These are phyloP conservation scores for Colletotrichum trifolii DNA, from an alignment of 2,329 filamentous ascomycete species.

Conservation along the genomic window DNA sequence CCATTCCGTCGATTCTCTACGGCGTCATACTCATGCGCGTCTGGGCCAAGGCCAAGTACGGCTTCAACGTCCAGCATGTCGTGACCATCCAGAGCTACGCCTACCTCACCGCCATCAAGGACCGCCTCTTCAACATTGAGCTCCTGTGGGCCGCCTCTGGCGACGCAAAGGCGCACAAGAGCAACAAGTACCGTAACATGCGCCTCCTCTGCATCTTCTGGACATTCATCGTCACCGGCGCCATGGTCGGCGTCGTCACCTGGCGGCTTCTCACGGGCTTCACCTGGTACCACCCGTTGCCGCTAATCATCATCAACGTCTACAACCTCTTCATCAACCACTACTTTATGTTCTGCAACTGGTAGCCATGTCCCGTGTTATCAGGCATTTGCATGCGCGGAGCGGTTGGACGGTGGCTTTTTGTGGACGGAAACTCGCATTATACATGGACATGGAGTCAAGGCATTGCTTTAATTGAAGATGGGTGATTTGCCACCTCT, in stretches of 20 bases:
- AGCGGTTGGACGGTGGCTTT: conserved; percentile 4
- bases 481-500: not conserved
- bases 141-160: conserved; percentile 53
- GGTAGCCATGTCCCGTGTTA: conserved; percentile 25
- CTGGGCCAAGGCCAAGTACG: conserved; percentile 54
- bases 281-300: conserved; percentile 52
- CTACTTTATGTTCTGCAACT: conserved; percentile 50
- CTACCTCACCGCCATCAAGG: conserved; percentile 55
- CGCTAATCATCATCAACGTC: conserved; percentile 49
- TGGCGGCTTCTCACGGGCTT: conserved; percentile 48
- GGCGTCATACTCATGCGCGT: conserved; percentile 51
- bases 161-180: conserved; percentile 53
- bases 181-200: conserved; percentile 57
- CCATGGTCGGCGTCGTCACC: conserved; percentile 47
- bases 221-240: conserved; percentile 47
- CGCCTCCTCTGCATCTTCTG: conserved; percentile 51
- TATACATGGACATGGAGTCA: conserved; percentile 26
- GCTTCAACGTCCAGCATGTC: conserved; percentile 55
- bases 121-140: conserved; percentile 51
- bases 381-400: not conserved
- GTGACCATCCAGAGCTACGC: conserved; percentile 55
- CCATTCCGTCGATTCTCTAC: conserved; percentile 52
- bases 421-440: conserved; percentile 21
- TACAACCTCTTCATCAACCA: conserved; percentile 54
- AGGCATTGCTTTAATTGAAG: conserved; percentile 15